Percentiles rank a stretch among this genome's conserved stretches.
phyloP scores from a whole-genome alignment of 2,329 filamentous ascomycete species.

The Polytolypa hystricis region DNA sequence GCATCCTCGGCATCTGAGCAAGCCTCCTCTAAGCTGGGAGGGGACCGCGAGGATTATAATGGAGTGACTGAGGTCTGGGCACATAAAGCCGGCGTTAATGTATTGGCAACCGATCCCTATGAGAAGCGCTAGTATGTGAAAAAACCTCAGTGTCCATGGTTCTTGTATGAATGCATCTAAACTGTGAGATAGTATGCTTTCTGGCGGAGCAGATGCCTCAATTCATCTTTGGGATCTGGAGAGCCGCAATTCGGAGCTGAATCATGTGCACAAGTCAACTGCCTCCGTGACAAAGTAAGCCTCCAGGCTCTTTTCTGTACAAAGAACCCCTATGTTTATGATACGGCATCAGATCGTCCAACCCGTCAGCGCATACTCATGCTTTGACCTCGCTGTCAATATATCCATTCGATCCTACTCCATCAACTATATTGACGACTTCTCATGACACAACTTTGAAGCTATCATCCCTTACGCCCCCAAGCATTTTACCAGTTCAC shows the following conservation, averaged over 20 bases:
- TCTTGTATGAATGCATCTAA: neutral
- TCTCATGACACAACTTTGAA: slow-evolving; percentile 37
- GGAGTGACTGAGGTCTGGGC: slow-evolving; percentile 35
- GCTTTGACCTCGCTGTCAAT: slow-evolving; percentile 38
- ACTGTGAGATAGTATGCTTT: slow-evolving; percentile 51
- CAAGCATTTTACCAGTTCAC: slow-evolving; percentile 32
- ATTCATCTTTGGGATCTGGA: slow-evolving; percentile 85
- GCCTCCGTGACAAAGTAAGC: slow-evolving; percentile 30
- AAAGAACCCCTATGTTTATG: neutral
- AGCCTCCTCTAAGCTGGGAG: slow-evolving; percentile 1
- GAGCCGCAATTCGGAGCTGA: slow-evolving; percentile 37
- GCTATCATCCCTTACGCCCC: slow-evolving; percentile 30
- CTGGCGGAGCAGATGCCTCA: slow-evolving; percentile 74
- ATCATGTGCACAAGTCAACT: slow-evolving; percentile 44
- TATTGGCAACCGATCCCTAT: slow-evolving; percentile 68
- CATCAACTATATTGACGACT: slow-evolving; percentile 36
- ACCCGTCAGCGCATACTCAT: slow-evolving; percentile 32
- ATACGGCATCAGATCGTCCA: slow-evolving; percentile 18
- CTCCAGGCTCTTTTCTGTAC: slow-evolving; percentile 9
- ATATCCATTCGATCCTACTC: slow-evolving; percentile 38
- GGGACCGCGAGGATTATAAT: slow-evolving; percentile 11
- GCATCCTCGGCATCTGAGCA: slow-evolving; percentile 18
- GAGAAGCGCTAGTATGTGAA: slow-evolving; percentile 57
- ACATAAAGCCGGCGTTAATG: slow-evolving; percentile 68
- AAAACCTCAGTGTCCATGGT: slow-evolving; percentile 13